A percentile compares a stretch with the other conserved stretches of the same genome.
Conservation (phyloP, 2,329 filamentous ascomycete species). For the Neonectria punicea region DNA sequence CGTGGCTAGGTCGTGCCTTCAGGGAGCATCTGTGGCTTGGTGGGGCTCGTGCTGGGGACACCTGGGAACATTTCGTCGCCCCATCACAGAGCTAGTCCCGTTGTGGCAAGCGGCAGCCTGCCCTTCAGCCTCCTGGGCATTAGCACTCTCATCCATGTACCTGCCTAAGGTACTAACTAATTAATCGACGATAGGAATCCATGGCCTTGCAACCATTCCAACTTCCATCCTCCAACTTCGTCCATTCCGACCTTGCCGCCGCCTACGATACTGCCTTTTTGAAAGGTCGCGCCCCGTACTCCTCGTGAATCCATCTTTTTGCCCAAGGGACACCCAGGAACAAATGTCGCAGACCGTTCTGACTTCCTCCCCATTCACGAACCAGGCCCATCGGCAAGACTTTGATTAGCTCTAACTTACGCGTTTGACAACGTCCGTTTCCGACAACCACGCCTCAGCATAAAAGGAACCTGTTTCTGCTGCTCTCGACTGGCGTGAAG, state of each 20-base stretch:
- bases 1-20: slow-evolving; percentile 10
- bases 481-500: neutral
- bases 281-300: neutral
- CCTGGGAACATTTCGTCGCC: slow-evolving; percentile 13
- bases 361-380: slow-evolving; percentile 26
- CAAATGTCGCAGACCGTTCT: slow-evolving; percentile 42
- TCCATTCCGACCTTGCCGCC: neutral
- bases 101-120: slow-evolving; percentile 30
- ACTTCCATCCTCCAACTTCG: slow-evolving; percentile 2
- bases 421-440: slow-evolving; percentile 12
- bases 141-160: neutral
- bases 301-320: neutral
- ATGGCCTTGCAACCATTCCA: slow-evolving; percentile 4
- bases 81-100: slow-evolving; percentile 28
- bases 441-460: neutral
- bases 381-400: slow-evolving; percentile 18
- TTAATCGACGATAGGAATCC: slow-evolving; percentile 9
- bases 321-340: slow-evolving; percentile 8
- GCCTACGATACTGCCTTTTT: neutral
- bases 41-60: slow-evolving; percentile 13
- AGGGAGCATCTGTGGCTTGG: neutral
- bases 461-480: neutral
- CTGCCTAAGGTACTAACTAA: slow-evolving; percentile 6
- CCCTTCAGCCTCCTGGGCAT: slow-evolving; percentile 27
- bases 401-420: slow-evolving; percentile 31